These are phyloP conservation scores for Penicillium occitanis DNA, from an alignment of 2,329 filamentous ascomycete genomes.

Conservation along the genomic window DNA sequence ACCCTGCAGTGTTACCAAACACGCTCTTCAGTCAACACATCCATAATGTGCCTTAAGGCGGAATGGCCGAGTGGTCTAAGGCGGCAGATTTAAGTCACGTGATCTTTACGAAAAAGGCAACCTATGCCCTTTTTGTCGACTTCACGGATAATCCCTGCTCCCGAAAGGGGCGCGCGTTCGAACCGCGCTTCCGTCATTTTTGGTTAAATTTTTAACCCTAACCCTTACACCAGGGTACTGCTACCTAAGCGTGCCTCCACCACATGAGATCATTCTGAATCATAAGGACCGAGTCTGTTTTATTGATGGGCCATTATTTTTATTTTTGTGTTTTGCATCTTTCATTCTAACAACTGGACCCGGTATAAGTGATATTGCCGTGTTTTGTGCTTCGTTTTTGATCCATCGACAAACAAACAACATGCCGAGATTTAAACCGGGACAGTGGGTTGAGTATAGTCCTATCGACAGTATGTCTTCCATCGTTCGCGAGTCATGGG, in stretches of 20 bases:
- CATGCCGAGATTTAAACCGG: conserved; percentile 18
- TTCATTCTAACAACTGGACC: background rate
- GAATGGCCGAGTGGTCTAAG: background rate
- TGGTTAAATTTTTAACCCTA: background rate
- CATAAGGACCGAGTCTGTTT: background rate
- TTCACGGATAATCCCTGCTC: background rate
- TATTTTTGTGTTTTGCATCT: background rate
- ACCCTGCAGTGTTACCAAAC: background rate
- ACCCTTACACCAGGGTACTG: background rate
- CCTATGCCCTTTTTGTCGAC: background rate
- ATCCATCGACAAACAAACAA: background rate
- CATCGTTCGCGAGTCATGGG: background rate
- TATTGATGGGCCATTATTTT: background rate
- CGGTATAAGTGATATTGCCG: background rate
- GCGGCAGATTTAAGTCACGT: background rate
- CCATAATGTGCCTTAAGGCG: background rate
- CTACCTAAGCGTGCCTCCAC: background rate
- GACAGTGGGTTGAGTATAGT: conserved; percentile 22
- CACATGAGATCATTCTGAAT: conserved; percentile 17
- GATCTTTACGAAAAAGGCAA: background rate
- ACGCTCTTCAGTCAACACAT: background rate
- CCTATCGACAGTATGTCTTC: conserved; percentile 16
- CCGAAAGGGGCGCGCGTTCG: background rate
- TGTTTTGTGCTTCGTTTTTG: background rate
- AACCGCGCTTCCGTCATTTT: background rate